Evolutionary conservation across 805 yeast species (phyloP), one percentile per base, ranked within the genome.

Genomic region (Wickerhamomyces kurtzmanii): DNA sequence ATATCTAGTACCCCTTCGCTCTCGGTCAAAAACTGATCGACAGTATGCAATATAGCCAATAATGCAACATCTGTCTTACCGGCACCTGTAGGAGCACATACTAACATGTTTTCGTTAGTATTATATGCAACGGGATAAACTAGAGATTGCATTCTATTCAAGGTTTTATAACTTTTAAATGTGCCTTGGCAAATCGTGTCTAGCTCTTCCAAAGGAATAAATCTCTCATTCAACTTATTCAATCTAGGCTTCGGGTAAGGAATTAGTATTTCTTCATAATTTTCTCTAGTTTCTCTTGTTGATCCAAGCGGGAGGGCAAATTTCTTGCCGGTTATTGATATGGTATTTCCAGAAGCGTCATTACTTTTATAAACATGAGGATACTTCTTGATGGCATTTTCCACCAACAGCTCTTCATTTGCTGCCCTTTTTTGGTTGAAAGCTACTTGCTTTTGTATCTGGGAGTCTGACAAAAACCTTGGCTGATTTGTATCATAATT

Each of bases 31-130:
- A 68, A 78, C 46, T 83, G 93, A 20, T 75, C 71, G 10, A 89
- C 76, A 0, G 91, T 71, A 43, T 81, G 89, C 29, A 87, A 57
- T 36, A 87, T 75, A 0, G 96, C 63, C 21, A 87, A 57, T 33
- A 87, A 54, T 0, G 96, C 96, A 16, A 87, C 89, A 52, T 87
- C 96, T 0, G 96, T 87, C 49, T 87, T 87, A 69, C 96, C 96
- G 5, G 96, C 95, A 65, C 96, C 96, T 0, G 96, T 87, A 2
- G 96, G 96, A 0, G 96, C 96, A 71, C 96, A 87, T 5, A 87
- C 85, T 28, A 87, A 59, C 95, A 91, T 83, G 46, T 89, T 89
- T 44, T 89, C 96, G 51, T 83, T 86, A 5, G 96, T 80, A 31
- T 80, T 75, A 50, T 89, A 91, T 0, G 95, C 97, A 10, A 87